These are phyloP conservation scores for Fraxinus americana DNA, from an alignment of 257 asterid species.

Conservation along the genomic window DNA sequence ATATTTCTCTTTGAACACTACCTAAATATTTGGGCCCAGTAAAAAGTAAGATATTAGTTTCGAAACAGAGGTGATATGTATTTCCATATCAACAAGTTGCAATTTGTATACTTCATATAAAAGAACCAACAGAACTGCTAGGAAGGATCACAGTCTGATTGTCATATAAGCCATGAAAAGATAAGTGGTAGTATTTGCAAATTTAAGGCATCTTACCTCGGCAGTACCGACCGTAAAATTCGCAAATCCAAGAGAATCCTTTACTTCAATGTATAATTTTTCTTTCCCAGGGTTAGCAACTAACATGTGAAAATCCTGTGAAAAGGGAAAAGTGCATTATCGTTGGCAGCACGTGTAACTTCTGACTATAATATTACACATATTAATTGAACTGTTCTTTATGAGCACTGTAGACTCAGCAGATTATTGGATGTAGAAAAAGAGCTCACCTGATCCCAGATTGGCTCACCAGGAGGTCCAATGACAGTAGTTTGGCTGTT, in stretches of 20 bases:
- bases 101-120: background rate
- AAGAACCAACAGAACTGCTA: background rate
- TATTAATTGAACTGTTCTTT: background rate
- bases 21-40: no score
- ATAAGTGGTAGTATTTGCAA: conserved; percentile 12
- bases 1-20: no score
- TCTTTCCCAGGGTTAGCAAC: conserved; percentile 82
- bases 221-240: conserved; percentile 83
- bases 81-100: background rate
- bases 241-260: conserved; percentile 86
- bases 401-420: background rate
- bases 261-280: conserved; percentile 70
- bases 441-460: conserved; percentile 90
- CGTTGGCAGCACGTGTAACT: conserved; percentile 20
- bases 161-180: conserved; percentile 7
- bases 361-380: conserved; percentile 10
- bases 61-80: no score
- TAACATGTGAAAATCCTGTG: conserved; percentile 90
- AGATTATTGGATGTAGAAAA: background rate
- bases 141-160: conserved; percentile 15
- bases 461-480: conserved; percentile 98
- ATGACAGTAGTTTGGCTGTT: conserved; percentile 94
- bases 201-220: conserved; percentile 57
- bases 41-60: no score
- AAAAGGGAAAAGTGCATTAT: conserved; percentile 22